A percentile compares a stretch with the other conserved stretches of the same genome.
These are phyloP conservation scores for Rhinocladiella similis DNA, from an alignment of 2,329 filamentous ascomycete genomes.

Conservation along the genomic window DNA sequence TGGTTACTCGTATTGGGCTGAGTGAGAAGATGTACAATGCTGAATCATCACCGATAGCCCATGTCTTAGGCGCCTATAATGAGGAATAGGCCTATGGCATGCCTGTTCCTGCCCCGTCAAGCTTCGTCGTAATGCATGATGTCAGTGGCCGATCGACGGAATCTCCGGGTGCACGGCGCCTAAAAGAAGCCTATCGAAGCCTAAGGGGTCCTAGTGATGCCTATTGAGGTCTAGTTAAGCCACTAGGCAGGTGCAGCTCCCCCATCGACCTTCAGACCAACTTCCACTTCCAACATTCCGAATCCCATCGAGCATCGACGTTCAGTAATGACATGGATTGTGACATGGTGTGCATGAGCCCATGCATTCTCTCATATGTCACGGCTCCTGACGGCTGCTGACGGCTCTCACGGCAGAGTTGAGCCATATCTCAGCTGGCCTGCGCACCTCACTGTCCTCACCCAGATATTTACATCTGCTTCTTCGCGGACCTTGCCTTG, in stretches of 20 bases:
- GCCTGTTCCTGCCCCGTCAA: neutral
- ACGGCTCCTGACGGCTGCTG: too few relatives aligned
- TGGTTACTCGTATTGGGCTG: neutral
- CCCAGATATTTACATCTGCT: slow-evolving; percentile 4
- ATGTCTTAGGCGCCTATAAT: neutral
- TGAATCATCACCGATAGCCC: neutral
- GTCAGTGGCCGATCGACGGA: neutral
- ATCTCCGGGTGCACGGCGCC: neutral
- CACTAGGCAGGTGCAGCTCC: too few relatives aligned
- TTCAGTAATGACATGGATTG: too few relatives aligned
- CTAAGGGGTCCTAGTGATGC: too few relatives aligned
- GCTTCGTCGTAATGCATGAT: neutral
- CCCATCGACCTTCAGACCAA: too few relatives aligned
- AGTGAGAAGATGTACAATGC: neutral
- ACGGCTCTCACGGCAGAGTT: slow-evolving; percentile 13
- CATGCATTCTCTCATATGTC: too few relatives aligned
- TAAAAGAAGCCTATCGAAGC: too few relatives aligned
- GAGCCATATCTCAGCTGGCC: slow-evolving; percentile 12
- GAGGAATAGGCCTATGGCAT: too few relatives aligned
- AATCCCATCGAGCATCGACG: too few relatives aligned
- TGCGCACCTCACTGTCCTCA: neutral
- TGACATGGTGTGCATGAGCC: too few relatives aligned
- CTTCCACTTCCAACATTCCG: too few relatives aligned
- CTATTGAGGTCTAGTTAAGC: too few relatives aligned
- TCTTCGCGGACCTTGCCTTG: neutral